Evolutionary conservation across 352 stramenopile species (phyloP), one percentile per base, ranked within the genome.

Genomic region (Pythium oligandrum): DNA sequence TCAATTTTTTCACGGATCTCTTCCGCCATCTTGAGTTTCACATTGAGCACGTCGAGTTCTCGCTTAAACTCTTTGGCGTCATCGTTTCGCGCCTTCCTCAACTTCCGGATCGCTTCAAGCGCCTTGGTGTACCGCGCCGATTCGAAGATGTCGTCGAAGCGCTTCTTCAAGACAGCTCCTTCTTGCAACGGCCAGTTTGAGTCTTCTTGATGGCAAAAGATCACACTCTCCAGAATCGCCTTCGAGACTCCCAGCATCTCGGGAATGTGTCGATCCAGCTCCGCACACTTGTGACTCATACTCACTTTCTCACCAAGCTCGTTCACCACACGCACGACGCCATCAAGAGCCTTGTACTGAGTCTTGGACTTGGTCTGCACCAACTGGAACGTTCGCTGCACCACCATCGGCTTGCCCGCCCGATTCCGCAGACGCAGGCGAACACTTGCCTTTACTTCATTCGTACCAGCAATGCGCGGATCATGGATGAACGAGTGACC

Each of bases 81-180:
- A 0, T 70, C 54, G 2, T 64, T 38, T 12, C 81, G 49, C n/a
- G 90, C 88, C 57, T 97, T 98, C 48, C 95, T 96, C 31, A 93
- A 70, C 52, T 98, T 98, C 26, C 88, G 77, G 57, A 99, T 98
- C 0, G 88, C 92, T 34, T 99, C 96, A 12, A 99, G 74, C 0
- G 97, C 97, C 63, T 99, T 99, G 6, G 95, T 98, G 70, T 99
- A 99, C 17, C 96, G 70, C 1, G 96, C 96, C 5, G 93, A 98
- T 73, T 99, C 97, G 60, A 99, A 99, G 49, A 99, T 99, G 60
- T 99, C 96, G 71, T 99, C 98, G 64, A 99, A 99, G 34, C 95
- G 80, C 66, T 99, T 99, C 77, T 99, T 99, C 4, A 99, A 71
- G 51, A 98, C 93, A 0, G 89, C 86, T 11, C 96, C 94, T 71